phyloP scores from a whole-genome alignment of 1,139 yeast genomes.

The Trichomonascaceae sp. region DNA sequence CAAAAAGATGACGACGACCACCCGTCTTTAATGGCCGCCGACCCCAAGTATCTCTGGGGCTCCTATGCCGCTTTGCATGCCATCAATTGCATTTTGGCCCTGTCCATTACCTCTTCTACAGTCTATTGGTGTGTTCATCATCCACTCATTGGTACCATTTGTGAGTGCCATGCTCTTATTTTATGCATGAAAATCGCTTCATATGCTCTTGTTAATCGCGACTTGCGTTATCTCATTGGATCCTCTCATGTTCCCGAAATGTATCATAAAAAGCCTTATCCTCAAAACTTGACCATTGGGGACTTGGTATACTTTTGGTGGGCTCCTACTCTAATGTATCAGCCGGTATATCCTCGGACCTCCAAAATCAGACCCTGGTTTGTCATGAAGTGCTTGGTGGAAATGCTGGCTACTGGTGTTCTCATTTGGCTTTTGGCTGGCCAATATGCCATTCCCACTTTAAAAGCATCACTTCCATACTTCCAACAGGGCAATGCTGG shows the following conservation, averaged over 20 bases:
- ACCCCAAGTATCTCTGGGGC: constrained; percentile 30
- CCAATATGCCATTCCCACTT: constrained; percentile 40
- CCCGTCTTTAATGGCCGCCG: background rate
- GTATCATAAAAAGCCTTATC: constrained; percentile 34
- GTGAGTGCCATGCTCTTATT: constrained; percentile 38
- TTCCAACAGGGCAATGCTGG: constrained; percentile 24
- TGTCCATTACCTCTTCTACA: constrained; percentile 30
- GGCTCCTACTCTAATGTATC: constrained; percentile 43
- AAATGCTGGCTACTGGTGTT: constrained; percentile 30
- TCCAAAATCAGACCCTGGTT: constrained; percentile 30
- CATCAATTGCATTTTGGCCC: constrained; percentile 28
- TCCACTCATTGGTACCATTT: constrained; percentile 40
- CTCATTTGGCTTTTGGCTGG: constrained; percentile 35
- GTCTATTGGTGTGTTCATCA: constrained; percentile 35
- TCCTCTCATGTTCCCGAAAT: constrained; percentile 29
- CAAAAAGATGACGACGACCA: background rate
- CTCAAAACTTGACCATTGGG: constrained; percentile 33
- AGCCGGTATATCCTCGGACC: constrained; percentile 41
- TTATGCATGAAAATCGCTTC: constrained; percentile 38
- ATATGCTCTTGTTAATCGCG: constrained; percentile 41
- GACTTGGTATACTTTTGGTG: constrained; percentile 38
- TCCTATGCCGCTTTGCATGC: constrained; percentile 32
- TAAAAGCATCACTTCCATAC: constrained; percentile 32
- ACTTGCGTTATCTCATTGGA: constrained; percentile 31
- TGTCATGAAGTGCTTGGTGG: constrained; percentile 32